Base-by-base conservation (phyloP, 257 asterid species). In the Penstemon barbatus region DNA sequence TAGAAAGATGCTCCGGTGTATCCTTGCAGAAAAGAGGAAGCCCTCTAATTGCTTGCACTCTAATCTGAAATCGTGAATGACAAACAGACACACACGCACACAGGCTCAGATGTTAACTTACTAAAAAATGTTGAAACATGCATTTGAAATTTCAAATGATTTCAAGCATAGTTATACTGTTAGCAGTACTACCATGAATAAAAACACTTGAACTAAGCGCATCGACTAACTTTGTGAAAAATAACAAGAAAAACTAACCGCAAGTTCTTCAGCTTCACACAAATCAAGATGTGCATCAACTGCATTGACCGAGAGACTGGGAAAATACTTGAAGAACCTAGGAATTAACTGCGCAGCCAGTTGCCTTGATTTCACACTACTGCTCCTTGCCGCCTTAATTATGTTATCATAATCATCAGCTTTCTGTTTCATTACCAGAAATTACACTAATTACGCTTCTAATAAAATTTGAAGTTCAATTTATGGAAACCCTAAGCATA, bases 21-120 rank as follows among this genome's bases (percentile, higher is more conserved):
- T 92, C 98, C 89, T 89, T 92, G 87, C 98, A 92, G 84, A 92
- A 92, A 63, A 92, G 95, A 51, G 98, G 97, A 68, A 92, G 97
- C 59, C 98, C 97, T 13, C 98, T 95, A 58, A 89, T 92, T 15
- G 98, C 98, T 83, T 92, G 98, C 76, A 92, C 96, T 56, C 98
- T 87, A 71, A 87, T 82, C 98, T 92, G 83, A 68, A 71, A 61
- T 44, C 39, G 58, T 40, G 71, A 36, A 11, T 41, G 3, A 4
- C 9, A 8, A 11, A 41, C 48, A 39, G 18, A 71, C 48, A 37
- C 15, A 37, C 11, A 63, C 78, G 63, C 13, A 4, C 18, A 19
- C 50, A 42, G 6, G 9, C 33, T 39, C 19, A 12, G 49, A 38
- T 56, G 48, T 3, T 25, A 55, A 7, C 19, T 43, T 25, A 5